phyloP scores from a whole-genome alignment of 306 rosid species.

The Rubus idaeus region DNA sequence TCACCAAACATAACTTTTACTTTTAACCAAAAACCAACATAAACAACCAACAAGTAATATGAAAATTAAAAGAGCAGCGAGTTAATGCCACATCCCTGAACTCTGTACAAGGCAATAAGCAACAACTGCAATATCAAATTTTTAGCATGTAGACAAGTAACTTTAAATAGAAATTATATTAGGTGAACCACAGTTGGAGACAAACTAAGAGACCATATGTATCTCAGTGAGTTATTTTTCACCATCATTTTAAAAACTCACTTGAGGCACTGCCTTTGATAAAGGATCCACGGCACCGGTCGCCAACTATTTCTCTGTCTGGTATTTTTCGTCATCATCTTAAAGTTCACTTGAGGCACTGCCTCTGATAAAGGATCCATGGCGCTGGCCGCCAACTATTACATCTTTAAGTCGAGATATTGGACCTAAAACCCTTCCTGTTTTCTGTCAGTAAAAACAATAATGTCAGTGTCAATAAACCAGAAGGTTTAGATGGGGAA shows the following conservation, averaged over 20 bases:
- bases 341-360: constrained; percentile 49
- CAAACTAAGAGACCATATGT: not conserved
- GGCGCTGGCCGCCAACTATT: constrained; percentile 73
- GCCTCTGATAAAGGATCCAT: constrained; percentile 60
- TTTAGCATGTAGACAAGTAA: constrained; percentile 9
- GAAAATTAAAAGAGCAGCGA: not conserved
- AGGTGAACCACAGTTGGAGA: not conserved
- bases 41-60: not conserved
- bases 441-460: constrained; percentile 39
- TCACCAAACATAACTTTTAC: not conserved
- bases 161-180: constrained; percentile 4
- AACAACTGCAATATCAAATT: not conserved
- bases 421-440: constrained; percentile 64
- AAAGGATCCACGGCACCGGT: constrained; percentile 19
- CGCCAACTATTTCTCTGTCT: constrained; percentile 7
- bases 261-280: constrained; percentile 52
- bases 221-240: constrained; percentile 38
- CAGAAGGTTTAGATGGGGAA: not conserved
- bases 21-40: not conserved
- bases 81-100: constrained; percentile 3
- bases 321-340: constrained; percentile 68
- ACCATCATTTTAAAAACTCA: constrained; percentile 57
- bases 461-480: constrained; percentile 15
- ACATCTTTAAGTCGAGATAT: constrained; percentile 78
- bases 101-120: constrained; percentile 12